Evolutionary conservation across 2,329 filamentous ascomycete species (phyloP).

Genomic region (Orbilia oligospora): DNA sequence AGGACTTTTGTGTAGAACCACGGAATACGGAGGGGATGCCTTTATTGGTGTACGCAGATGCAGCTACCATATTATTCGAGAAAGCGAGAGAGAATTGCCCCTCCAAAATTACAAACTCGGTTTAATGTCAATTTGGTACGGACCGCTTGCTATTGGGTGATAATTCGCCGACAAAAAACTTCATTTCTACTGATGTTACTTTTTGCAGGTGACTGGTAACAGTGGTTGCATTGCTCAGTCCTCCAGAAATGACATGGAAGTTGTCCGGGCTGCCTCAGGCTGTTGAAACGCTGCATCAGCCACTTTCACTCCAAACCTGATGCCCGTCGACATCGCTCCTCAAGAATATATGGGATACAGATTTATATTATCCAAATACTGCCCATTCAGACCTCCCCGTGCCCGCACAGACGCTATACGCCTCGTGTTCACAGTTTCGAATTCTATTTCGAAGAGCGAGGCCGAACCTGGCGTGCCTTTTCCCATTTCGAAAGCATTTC

Average conservation of each 20-base stretch:
- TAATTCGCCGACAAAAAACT: conserved; percentile 17
- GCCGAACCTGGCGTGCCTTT: not conserved
- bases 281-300: conserved; percentile 52
- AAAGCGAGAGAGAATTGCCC: conserved; percentile 7
- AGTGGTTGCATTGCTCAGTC: conserved; percentile 41
- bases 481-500: conserved; percentile 18
- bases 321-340: conserved; percentile 34
- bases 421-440: conserved; percentile 46
- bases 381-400: conserved; percentile 9
- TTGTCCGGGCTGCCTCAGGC: conserved; percentile 31
- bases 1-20: conserved; percentile 43
- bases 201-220: conserved; percentile 10
- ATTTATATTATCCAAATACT: conserved; percentile 23
- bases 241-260: conserved; percentile 22
- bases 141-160: conserved; percentile 9
- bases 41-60: not conserved
- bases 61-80: not conserved
- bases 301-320: conserved; percentile 40
- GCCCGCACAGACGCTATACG: conserved; percentile 49
- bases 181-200: not conserved
- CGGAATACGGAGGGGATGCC: conserved; percentile 40
- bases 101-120: conserved; percentile 1
- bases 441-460: conserved; percentile 29
- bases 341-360: conserved; percentile 1
- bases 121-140: conserved; percentile 15